Evolutionary conservation across 306 rosid genomes (phyloP), one percentile per base, ranked within the genome.

Genomic region (Citrullus mucosospermus): DNA sequence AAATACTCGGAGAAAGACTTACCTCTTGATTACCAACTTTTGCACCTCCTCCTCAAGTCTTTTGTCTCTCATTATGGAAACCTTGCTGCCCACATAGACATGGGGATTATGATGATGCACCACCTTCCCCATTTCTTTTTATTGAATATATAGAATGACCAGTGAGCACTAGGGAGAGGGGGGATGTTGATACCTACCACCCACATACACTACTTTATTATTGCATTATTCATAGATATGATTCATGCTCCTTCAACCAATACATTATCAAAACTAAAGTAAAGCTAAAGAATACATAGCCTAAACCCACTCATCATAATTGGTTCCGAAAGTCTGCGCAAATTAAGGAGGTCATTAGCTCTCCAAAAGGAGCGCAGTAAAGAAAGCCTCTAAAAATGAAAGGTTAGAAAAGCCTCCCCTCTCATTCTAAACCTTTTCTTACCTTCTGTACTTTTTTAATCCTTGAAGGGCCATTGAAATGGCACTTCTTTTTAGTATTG

Each of bases 301-400:
- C 15, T 12, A 22, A 69, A 69, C 77, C 77, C 77, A 72, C 44
- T 72, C 77, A 72, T 72, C 43, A 72, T 32, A 72, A 72, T 72
- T 48, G 77, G 60, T 50, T 50, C 41, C 77, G 30, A 72, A 72
- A 50, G 77, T 72, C 77, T 50, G 77, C 77, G 77, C 77, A 50
- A 72, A 50, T 72, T 72, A 72, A 72, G 76, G 76, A 68, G 54
- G n/a, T 6, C 56, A 46, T 70, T 70, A 0, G n/a, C 76, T 3
- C 60, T 72, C 59, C 60, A 72, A 72, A 72, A 72, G 59, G 77
- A 22, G 77, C 77, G 60, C 77, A 72, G 77, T 72, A 72, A 72
- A 72, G 77, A 72, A 20, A 50, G 25, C 51, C 77, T 16, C 60
- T 4, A 9, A 51, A 72, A 72, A 48, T 72, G 57, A 70, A 70